These are phyloP conservation scores for Sporothrix sp. DNA, from an alignment of 2,329 filamentous ascomycete species.

Conservation along the genomic window DNA sequence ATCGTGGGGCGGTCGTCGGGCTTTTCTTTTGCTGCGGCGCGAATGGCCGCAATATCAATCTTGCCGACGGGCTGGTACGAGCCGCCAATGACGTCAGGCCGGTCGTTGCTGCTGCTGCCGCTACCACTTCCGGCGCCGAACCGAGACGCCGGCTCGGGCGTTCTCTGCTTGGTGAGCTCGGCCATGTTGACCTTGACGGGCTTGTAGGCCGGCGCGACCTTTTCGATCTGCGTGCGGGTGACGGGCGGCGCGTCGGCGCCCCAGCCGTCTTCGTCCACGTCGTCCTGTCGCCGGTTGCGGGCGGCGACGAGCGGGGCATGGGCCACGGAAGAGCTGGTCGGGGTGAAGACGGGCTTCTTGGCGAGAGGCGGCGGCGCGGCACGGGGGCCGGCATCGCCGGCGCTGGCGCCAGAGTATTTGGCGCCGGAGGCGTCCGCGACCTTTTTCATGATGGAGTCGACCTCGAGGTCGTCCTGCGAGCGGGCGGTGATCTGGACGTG, in stretches of 20 bases:
- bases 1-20: constrained; percentile 71
- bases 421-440: constrained; percentile 89
- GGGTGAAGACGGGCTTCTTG: constrained; percentile 87
- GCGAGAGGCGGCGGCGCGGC: constrained; percentile 59
- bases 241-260: constrained; percentile 87
- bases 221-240: constrained; percentile 77
- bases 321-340: constrained; percentile 45
- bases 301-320: constrained; percentile 60
- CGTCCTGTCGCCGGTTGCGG: constrained; percentile 48
- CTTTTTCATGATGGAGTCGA: constrained; percentile 83
- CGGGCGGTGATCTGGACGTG: constrained; percentile 96
- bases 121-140: constrained; percentile 35
- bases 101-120: constrained; percentile 34
- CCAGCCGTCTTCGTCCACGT: constrained; percentile 82
- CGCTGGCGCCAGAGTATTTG: constrained; percentile 71
- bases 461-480: constrained; percentile 78
- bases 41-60: constrained; percentile 90
- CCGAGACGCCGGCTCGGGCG: constrained; percentile 47
- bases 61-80: constrained; percentile 92
- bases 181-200: constrained; percentile 93
- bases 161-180: constrained; percentile 64
- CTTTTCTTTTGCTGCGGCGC: constrained; percentile 58
- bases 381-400: constrained; percentile 28
- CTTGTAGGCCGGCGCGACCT: constrained; percentile 85
- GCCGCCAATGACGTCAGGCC: constrained; percentile 63